Base-by-base conservation (phyloP, 2,329 filamentous ascomycete species). In the Penicillium sp. region DNA sequence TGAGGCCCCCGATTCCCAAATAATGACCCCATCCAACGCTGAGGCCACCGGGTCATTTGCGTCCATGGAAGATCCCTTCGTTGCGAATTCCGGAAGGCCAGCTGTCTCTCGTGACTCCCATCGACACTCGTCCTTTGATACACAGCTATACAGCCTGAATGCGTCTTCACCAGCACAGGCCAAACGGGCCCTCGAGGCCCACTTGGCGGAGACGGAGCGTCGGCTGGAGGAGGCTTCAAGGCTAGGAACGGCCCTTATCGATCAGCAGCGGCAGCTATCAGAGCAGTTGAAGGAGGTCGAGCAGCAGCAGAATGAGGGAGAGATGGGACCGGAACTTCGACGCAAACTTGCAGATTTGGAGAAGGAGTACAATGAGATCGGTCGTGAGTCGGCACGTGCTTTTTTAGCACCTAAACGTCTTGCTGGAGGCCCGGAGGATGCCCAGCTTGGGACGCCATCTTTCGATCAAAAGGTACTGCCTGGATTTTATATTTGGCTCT, bases 331-430 rank as follows among this genome's bases (percentile, higher is more conserved):
- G 4, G 92, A 96, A 62, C 78, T 99, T 66, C 89, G 89, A 57
- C 84, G 88, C 67, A 91, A 89, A 75, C 82, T 99, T 50, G 82
- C 85, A 14, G 91, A 96, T 60, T 86, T 99, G 57, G 94, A 99
- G 73, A 90, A 86, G 73, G 94, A 99, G 69, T 97, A 95, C 77
- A 93, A 96, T 72, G 92, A 97, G 69, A 87, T 97, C 44, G 91
- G 92, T 12, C 84, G 88, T 60, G 93, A 97, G 72, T 94, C 89
- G 45, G 91, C 93, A 41, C 84, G 93, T 61, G 91, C 90, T 2
- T 93, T 97, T 71, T 77, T 97, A 57, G 89, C 86, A 33, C 94
- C 94, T 64, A 91, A 91, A 72, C 80, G 83, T 10, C 84, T 91
- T 67, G 84, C 90, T 22, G 84, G 88, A 17, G 91, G 88, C 70